Base-by-base conservation (phyloP, 805 yeast genomes). In the Starmerella tilneyi region DNA sequence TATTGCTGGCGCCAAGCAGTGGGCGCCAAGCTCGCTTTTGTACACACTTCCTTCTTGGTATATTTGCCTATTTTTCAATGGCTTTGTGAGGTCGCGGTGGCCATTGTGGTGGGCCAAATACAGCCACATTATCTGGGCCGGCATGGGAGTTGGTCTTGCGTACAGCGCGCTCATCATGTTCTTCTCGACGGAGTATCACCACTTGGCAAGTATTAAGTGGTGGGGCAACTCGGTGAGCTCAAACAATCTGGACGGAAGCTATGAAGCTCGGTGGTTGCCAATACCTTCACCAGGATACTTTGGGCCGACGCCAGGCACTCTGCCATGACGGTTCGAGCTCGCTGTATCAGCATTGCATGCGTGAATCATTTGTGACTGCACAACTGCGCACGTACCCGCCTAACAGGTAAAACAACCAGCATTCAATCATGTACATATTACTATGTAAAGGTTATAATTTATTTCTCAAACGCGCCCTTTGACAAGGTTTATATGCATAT, bases 111-210 rank as follows among this genome's bases (percentile, higher is more conserved):
- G 81, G 66, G 64, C 63, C 33, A 67, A 67, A 58, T 71, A 68
- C 57, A 66, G 60, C 54, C 70, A 66, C 48, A 69, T 78, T 16
- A 60, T 79, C 38, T 65, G 78, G 20, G 71, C 79, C 44, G 80
- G 74, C 2, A 62, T 79, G 26, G 63, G 71, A 12, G 74, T 81
- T 1, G 83, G 81, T 13, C 72, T 77, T 13, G 84, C 82, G 3
- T 68, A 77, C 50, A 65, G 77, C 47, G 76, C 76, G 1, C 63
- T 76, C 37, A 61, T 78, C 47, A 73, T 78, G 31, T 78, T 79
- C 62, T 74, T 75, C 55, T 60, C 71, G 1, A 69, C 69, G 4
- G 64, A 67, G 49, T 74, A 67, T 54, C 44, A 37, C 4, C 67
- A 72, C 36, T 63, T 65, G 3, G 63, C 61, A 21, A 49, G 56